A percentile compares a stretch with the other conserved stretches of the same genome.
phyloP scores from a whole-genome alignment of 2,329 filamentous ascomycete genomes.

The Curvularia sp. region DNA sequence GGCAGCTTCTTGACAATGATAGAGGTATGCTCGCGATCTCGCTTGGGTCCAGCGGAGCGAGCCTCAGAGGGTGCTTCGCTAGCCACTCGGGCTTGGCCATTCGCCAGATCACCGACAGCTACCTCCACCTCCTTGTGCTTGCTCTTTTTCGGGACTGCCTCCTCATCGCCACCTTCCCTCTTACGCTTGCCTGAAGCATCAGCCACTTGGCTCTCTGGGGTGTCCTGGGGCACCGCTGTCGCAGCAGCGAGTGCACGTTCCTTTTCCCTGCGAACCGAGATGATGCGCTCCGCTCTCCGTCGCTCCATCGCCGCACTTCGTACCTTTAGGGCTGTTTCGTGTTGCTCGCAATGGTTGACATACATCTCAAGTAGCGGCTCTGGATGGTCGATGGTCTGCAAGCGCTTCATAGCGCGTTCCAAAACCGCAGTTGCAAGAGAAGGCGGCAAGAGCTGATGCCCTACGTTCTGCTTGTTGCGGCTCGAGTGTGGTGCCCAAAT shows the following conservation, averaged over 20 bases:
- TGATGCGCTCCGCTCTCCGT: conserved; percentile 62
- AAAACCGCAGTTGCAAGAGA: conserved; percentile 77
- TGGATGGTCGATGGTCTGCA: conserved; percentile 73
- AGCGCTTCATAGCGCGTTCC: conserved; percentile 68
- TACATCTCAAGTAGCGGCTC: conserved; percentile 78
- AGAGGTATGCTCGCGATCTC: conserved; percentile 89
- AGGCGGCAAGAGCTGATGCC: conserved; percentile 63
- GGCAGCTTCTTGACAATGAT: conserved; percentile 83
- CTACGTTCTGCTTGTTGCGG: conserved; percentile 58
- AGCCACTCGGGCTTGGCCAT: conserved; percentile 28
- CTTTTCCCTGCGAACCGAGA: conserved; percentile 66
- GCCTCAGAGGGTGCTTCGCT: conserved; percentile 48
- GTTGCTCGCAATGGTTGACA: conserved; percentile 83
- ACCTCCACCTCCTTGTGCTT: conserved; percentile 54
- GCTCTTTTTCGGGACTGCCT: conserved; percentile 70
- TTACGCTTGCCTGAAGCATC: conserved; percentile 75
- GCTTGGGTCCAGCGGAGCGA: conserved; percentile 60
- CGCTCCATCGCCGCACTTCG: conserved; percentile 76
- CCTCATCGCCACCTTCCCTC: conserved; percentile 63
- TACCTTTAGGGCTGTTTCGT: conserved; percentile 79
- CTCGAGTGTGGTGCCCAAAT: conserved; percentile 66
- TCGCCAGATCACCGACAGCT: conserved; percentile 18
- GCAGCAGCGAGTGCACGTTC: conserved; percentile 67
- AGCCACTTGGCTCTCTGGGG: conserved; percentile 23
- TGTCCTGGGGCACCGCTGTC: conserved; percentile 23